Base-by-base conservation (phyloP, 768 basidiomycete genomes). In the Panaeolus cyanescens region DNA sequence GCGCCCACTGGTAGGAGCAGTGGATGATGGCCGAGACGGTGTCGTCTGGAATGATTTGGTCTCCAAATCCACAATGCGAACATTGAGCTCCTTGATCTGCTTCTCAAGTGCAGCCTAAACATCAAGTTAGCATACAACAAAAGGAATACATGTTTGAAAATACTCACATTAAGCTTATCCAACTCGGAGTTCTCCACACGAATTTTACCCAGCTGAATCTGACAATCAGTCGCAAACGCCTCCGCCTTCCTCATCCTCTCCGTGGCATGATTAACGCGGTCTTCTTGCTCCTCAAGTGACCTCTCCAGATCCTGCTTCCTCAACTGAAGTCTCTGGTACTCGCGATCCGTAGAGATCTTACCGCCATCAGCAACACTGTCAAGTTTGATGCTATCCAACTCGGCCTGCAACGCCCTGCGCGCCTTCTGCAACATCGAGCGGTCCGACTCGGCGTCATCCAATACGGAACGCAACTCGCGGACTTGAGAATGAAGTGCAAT, bases 391-490 rank as follows among this genome's bases (percentile, higher is more conserved):
- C 85, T 83, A 69, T 93, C 90, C 30, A 95, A 77, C 67, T 94
- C 91, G 5, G 89, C 85, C 67, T 94, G 92, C 31, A 95, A 74
- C 0, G 90, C 85, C 10, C 90, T 85, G 17, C 93, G 86, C 19
- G 93, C 92, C 71, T 92, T 92, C 72, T 92, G 91, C 54, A 94
- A 78, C 60, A 92, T 80, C 7, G 85, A 79, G 2, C 92, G 83
- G 65, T 94, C 93, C 2, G 91, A 86, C 70, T 95, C 93, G 4
- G 91, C 91, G 61, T 95, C 93, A 67, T 94, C 91, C 63, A 95
- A 76, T 15, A 93, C 90, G 25, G 83, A 77, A 7, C 92, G 87
- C 30, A 95, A 80, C 67, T 95, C 91, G 39, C 91, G 87, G 58
- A 93, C 91, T 81, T 95, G 92, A 1, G 91, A 91, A 67, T 94